phyloP scores from a whole-genome alignment of 1,139 yeast species.

The Zygoascus meyerae region DNA sequence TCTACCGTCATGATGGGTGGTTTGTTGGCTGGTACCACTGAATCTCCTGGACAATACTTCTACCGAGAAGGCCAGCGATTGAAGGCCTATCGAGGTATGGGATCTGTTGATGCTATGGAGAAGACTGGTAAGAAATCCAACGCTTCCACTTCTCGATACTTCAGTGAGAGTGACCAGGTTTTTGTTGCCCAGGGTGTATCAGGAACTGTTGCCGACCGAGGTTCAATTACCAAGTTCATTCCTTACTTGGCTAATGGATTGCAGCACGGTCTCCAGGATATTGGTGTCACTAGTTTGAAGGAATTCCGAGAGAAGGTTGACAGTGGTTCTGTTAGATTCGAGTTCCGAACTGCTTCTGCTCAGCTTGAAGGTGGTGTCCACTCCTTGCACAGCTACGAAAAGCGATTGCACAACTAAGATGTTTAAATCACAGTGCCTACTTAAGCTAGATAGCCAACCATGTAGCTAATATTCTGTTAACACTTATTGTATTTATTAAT shows the following conservation, averaged over 20 bases:
- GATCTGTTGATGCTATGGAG: constrained; percentile 98
- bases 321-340: constrained; percentile 77
- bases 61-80: constrained; percentile 97
- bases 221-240: constrained; percentile 85
- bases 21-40: constrained; percentile 96
- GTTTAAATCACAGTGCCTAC: neutral
- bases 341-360: constrained; percentile 97
- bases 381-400: constrained; percentile 94
- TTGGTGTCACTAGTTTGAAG: constrained; percentile 69
- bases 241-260: constrained; percentile 94
- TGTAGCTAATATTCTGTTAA: constrained; percentile 1
- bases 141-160: constrained; percentile 97
- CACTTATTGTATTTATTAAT: neutral
- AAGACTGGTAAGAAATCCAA: constrained; percentile 80
- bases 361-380: constrained; percentile 99
- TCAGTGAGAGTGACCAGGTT: constrained; percentile 91
- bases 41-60: constrained; percentile 97
- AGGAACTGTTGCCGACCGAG: constrained; percentile 95
- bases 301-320: constrained; percentile 62
- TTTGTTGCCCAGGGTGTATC: constrained; percentile 99
- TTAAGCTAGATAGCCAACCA: neutral
- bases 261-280: constrained; percentile 98
- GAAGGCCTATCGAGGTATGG: constrained; percentile 99
- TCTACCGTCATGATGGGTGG: constrained; percentile 99
- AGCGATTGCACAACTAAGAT: constrained; percentile 79